Conservation (phyloP, 108 stramenopile genomes). For the Nitzschia sp. region DNA sequence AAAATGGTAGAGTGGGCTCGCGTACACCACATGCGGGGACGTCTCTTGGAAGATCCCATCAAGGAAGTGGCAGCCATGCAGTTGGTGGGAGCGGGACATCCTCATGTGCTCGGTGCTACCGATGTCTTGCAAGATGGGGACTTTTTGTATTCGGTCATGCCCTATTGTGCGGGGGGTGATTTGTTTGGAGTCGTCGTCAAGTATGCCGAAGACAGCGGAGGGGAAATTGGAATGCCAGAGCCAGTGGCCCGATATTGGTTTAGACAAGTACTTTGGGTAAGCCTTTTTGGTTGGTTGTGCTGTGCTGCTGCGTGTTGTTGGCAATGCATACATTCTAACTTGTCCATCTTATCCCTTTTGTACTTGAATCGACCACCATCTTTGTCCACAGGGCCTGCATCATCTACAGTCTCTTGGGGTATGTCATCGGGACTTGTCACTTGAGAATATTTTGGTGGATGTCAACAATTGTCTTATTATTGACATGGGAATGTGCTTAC, state of each 20-base stretch:
- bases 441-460: constrained; percentile 89
- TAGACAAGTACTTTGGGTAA: constrained; percentile 79
- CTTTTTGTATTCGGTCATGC: constrained; percentile 85
- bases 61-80: constrained; percentile 91
- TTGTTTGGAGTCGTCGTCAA: constrained; percentile 83
- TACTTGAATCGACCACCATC: neutral
- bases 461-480: constrained; percentile 79
- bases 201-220: constrained; percentile 68
- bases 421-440: constrained; percentile 88
- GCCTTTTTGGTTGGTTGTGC: constrained; percentile 9
- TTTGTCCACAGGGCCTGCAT: constrained; percentile 60
- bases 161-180: constrained; percentile 86
- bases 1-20: constrained; percentile 88
- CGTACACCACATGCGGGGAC: constrained; percentile 74
- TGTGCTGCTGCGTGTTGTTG: neutral
- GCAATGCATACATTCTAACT: neutral
- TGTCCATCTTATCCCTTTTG: neutral
- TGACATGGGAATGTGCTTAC: constrained; percentile 95
- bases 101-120: constrained; percentile 68
- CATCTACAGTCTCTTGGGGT: constrained; percentile 83
- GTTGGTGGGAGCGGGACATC: constrained; percentile 61
- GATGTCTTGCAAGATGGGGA: constrained; percentile 86
- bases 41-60: constrained; percentile 84
- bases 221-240: constrained; percentile 80
- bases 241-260: constrained; percentile 87